Conservation (phyloP, 2,329 filamentous ascomycete species). For the Colletotrichum somersetense region DNA sequence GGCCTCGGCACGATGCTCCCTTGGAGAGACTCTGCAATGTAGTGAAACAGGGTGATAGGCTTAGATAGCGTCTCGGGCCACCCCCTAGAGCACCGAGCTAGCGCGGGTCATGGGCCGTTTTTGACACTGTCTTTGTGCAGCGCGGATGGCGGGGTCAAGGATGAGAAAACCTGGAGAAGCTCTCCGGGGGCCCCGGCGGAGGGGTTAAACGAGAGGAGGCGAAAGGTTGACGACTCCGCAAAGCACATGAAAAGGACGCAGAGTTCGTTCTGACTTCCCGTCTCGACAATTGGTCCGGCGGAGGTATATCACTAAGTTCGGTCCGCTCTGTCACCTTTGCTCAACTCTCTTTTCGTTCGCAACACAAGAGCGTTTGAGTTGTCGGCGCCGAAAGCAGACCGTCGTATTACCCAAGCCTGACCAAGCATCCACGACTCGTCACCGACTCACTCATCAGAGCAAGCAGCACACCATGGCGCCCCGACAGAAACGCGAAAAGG, state of each 20-base stretch:
- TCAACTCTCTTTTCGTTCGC: neutral
- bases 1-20: conserved; percentile 38
- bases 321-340: neutral
- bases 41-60: neutral
- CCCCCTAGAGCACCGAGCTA: neutral
- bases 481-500: conserved; percentile 60
- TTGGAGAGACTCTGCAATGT: neutral
- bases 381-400: neutral
- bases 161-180: conserved; percentile 40
- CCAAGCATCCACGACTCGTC: neutral
- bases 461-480: conserved; percentile 57
- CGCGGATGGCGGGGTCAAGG: conserved; percentile 26
- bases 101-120: neutral
- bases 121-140: neutral
- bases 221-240: conserved; percentile 26
- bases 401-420: neutral
- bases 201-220: conserved; percentile 14
- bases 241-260: conserved; percentile 11
- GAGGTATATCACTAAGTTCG: neutral
- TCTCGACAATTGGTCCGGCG: neutral
- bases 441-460: neutral
- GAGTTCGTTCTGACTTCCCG: neutral
- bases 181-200: conserved; percentile 5
- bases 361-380: neutral
- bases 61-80: conserved; percentile 17